A percentile compares a stretch with the other conserved stretches of the same genome.
Conservation (phyloP, 305 asterid genomes). For the Ruellia speciosa region DNA sequence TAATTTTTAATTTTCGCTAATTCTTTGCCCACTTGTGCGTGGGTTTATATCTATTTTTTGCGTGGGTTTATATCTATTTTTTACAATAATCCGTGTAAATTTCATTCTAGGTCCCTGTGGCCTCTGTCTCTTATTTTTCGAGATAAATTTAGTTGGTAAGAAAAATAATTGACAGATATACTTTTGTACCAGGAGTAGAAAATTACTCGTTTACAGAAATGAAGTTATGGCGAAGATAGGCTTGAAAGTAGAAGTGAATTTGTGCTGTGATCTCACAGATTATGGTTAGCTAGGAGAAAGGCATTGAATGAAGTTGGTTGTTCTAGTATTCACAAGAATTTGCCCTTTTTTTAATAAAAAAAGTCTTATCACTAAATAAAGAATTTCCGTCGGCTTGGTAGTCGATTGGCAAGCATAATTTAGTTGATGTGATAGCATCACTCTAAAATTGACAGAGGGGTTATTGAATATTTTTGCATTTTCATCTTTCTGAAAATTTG, state of each 20-base stretch:
- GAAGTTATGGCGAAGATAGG: not conserved
- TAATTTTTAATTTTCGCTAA: too few relatives aligned
- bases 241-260: slow-evolving; percentile 12
- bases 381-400: slow-evolving; percentile 6
- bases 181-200: not conserved
- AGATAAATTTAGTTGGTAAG: too few relatives aligned
- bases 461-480: not conserved
- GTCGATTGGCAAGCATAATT: not conserved
- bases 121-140: too few relatives aligned
- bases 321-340: not conserved
- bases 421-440: not conserved
- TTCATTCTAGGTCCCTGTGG: too few relatives aligned
- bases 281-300: slow-evolving; percentile 1
- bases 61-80: too few relatives aligned
- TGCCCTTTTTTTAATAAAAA: not conserved
- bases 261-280: slow-evolving; percentile 1
- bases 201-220: too few relatives aligned
- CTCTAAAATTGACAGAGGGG: too few relatives aligned
- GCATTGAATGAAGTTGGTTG: slow-evolving; percentile 3
- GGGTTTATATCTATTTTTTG: too few relatives aligned
- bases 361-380: not conserved
- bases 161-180: not conserved
- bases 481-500: slow-evolving; percentile 4
- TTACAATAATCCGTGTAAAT: too few relatives aligned
- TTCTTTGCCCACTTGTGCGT: too few relatives aligned